Conservation (phyloP, 352 stramenopile genomes). For the Aphanomyces cochlioides region DNA sequence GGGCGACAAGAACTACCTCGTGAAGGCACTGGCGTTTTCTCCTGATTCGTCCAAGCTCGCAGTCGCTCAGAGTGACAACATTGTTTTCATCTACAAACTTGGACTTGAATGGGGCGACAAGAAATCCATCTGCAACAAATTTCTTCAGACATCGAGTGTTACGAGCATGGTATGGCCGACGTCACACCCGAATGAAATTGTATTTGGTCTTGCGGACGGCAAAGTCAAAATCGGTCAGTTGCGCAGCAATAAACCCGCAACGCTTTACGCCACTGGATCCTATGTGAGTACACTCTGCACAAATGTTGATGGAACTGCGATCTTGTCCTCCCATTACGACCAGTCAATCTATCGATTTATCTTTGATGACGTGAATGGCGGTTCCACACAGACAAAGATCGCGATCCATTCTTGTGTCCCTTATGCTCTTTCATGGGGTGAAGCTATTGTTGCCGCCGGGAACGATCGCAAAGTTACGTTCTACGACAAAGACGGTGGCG, state of each 20-base stretch:
- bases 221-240: constrained; percentile 93
- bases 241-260: constrained; percentile 89
- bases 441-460: constrained; percentile 86
- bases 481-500: constrained; percentile 85
- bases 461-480: constrained; percentile 90
- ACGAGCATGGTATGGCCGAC: constrained; percentile 89
- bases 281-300: constrained; percentile 85
- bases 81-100: constrained; percentile 96
- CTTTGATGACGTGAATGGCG: constrained; percentile 84
- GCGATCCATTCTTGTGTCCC: constrained; percentile 83
- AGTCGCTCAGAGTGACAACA: constrained; percentile 95
- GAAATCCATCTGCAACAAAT: constrained; percentile 97
- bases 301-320: constrained; percentile 79
- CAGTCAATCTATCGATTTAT: constrained; percentile 90
- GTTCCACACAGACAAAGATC: constrained; percentile 82
- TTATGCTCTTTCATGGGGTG: constrained; percentile 89
- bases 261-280: constrained; percentile 80
- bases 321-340: constrained; percentile 90
- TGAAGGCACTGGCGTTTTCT: constrained; percentile 89
- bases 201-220: constrained; percentile 92
- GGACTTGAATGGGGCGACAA: constrained; percentile 92
- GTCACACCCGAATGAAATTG: constrained; percentile 88
- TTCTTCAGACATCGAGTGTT: constrained; percentile 75
- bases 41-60: constrained; percentile 92
- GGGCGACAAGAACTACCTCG: constrained; percentile 92